Conservation (phyloP, 495 filamentous ascomycete genomes). For the Aspergillus diversus region DNA sequence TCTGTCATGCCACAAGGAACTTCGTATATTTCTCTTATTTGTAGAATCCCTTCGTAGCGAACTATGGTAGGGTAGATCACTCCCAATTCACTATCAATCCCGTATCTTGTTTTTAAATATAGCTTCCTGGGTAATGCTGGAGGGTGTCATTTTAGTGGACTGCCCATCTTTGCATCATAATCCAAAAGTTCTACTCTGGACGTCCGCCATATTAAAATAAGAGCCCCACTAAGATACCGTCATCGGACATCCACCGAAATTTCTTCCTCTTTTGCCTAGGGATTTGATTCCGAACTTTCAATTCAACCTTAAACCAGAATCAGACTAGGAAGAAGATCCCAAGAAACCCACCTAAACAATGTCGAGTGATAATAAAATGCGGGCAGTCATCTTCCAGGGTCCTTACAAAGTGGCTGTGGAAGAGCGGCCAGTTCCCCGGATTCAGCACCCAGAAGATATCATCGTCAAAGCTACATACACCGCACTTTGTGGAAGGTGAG, state of each 20-base stretch:
- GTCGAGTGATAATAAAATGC: conserved; percentile 40
- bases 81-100: neutral
- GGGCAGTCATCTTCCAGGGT: conserved; percentile 54
- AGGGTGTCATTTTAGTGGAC: neutral
- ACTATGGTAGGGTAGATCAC: no score
- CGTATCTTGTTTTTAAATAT: neutral
- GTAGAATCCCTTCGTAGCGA: no score
- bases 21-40: no score
- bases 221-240: conserved; percentile 15
- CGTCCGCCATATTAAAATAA: neutral
- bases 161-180: neutral
- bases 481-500: conserved; percentile 85
- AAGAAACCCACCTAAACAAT: conserved; percentile 8
- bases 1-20: neutral
- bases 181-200: neutral
- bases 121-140: neutral
- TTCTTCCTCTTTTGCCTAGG: neutral
- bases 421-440: conserved; percentile 53
- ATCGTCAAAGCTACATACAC: conserved; percentile 86
- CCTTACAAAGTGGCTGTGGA: conserved; percentile 53
- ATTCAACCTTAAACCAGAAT: no score
- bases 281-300: no score
- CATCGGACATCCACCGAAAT: conserved; percentile 21
- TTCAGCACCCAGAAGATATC: conserved; percentile 74
- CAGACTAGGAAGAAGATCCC: no score